Evolutionary conservation across 495 filamentous ascomycete genomes (phyloP).

Genomic region (Aspergillus coremiiformis): DNA sequence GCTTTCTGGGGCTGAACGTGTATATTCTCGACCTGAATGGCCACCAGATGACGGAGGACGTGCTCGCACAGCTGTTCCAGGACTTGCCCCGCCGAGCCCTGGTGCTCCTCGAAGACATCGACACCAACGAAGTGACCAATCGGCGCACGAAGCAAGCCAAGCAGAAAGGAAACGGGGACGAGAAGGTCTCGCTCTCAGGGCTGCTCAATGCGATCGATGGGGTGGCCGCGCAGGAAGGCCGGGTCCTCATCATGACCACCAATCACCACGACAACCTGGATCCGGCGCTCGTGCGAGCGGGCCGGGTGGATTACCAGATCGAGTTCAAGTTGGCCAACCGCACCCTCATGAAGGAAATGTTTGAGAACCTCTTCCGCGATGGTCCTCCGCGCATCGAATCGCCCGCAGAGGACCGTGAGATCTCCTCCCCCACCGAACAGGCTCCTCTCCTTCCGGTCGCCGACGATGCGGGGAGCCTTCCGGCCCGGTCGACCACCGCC

Average conservation of each 20-base stretch:
- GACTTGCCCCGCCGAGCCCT: slow-evolving; percentile 27
- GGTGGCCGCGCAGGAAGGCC: slow-evolving; percentile 72
- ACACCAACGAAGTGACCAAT: slow-evolving; percentile 42
- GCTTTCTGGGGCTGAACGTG: slow-evolving; percentile 4
- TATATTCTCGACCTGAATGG: slow-evolving; percentile 6
- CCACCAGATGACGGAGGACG: slow-evolving; percentile 43
- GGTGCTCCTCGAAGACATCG: slow-evolving; percentile 33
- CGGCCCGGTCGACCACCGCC: background rate
- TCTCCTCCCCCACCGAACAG: background rate
- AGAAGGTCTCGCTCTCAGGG: slow-evolving; percentile 58
- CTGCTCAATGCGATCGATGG: slow-evolving; percentile 82
- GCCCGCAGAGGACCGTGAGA: slow-evolving; percentile 41
- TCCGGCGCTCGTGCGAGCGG: slow-evolving; percentile 66
- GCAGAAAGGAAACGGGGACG: background rate
- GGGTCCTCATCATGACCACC: slow-evolving; percentile 78
- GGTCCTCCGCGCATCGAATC: slow-evolving; percentile 12
- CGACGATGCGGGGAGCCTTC: background rate
- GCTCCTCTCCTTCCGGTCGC: background rate
- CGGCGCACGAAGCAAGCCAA: slow-evolving; percentile 37
- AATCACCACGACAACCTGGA: slow-evolving; percentile 72
- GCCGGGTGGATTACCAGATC: slow-evolving; percentile 67
- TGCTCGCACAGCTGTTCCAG: slow-evolving; percentile 56
- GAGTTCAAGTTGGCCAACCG: slow-evolving; percentile 55
- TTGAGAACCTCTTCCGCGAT: slow-evolving; percentile 49
- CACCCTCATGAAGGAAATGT: slow-evolving; percentile 8